Base-by-base conservation (phyloP, 2,329 filamentous ascomycete genomes). In the Pseudocercospora musae region DNA sequence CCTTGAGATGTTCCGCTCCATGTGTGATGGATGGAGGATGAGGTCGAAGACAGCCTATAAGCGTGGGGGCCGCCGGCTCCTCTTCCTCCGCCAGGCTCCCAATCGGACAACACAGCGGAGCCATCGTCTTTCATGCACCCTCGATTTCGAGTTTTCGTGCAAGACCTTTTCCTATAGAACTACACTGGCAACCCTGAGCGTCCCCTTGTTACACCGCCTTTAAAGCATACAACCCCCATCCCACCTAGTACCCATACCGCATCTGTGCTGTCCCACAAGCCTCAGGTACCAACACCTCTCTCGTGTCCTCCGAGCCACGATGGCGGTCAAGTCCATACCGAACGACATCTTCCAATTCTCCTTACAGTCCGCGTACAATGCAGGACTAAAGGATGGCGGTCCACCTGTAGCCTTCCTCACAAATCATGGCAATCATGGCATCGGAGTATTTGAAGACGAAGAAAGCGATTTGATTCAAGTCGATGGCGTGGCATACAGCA, bases 301-400 rank as follows among this genome's bases (percentile, higher is more conserved):
- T 27, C 7, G 7, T 3, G 25, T 27, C 25, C 7, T 27, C 4
- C 25, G 25, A 27, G 27, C 27, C 27, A 29, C 27, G 21, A 50
- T 50, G 48, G 23, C 48, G 8, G 48, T 52, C 21, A 52, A 52
- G 25, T 52, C 75, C 25, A 77, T 78, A 25, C 78, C 78, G 37
- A 80, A 80, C 71, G 78, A 79, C 66, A 76, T 80, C 64, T 79
- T 77, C 66, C 78, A 79, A 62, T 79, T 76, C 71, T 78, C 77
- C 31, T 74, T 77, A 21, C 69, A 68, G 29, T 70, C 75, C 10
- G 78, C 78, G 21, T 72, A 75, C 58, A 70, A 71, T 10, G 70
- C 73, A 13, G 76, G 76, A 13, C 75, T 78, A 54, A 73, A 69
- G 37, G 70, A 67, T 64, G 77, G 67, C 68, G 77, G 65, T 33